Percentiles rank a stretch among this genome's conserved stretches.
phyloP scores from a whole-genome alignment of 2,329 filamentous ascomycete genomes.

The Cadophora sp. region DNA sequence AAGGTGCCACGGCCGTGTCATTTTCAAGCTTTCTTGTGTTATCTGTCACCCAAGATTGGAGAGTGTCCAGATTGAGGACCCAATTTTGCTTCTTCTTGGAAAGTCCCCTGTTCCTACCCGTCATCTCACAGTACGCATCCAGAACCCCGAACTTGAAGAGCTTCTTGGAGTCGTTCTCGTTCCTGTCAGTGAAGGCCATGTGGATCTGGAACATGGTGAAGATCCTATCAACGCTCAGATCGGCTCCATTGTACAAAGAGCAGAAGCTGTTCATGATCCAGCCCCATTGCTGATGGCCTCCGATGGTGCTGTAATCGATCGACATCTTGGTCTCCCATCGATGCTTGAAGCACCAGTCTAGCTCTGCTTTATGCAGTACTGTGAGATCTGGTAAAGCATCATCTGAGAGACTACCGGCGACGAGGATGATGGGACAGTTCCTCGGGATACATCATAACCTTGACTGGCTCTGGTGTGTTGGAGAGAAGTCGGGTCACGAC shows the following conservation, averaged over 20 bases:
- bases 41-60: neutral
- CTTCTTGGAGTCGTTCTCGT: neutral
- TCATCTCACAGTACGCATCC: neutral
- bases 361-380: neutral
- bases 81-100: neutral
- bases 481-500: neutral
- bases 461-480: neutral
- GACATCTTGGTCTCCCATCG: neutral
- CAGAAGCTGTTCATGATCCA: slow-evolving; percentile 1
- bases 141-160: neutral
- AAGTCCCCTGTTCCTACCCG: neutral
- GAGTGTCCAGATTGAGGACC: neutral
- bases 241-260: neutral
- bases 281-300: neutral
- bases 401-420: neutral
- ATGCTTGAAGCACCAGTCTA: neutral
- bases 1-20: neutral
- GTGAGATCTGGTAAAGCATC: neutral
- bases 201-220: slow-evolving; percentile 6
- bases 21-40: neutral
- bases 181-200: neutral
- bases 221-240: neutral
- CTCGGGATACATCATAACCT: neutral
- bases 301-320: neutral
- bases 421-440: neutral